Base-by-base conservation (phyloP, 1,139 yeast species). In the Pneumocystis jirovecii region DNA sequence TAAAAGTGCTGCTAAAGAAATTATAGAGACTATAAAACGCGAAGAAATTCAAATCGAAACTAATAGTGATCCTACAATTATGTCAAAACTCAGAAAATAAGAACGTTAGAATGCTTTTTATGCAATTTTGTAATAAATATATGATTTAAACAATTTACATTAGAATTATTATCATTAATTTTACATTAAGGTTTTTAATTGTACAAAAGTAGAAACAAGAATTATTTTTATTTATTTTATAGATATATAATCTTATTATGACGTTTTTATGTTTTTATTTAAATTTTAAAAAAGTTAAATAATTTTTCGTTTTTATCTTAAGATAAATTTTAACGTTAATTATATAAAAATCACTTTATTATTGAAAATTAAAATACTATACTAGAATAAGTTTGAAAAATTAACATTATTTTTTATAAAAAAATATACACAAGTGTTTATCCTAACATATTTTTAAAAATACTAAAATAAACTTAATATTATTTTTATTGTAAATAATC, bases 1-100 rank as follows among this genome's bases (percentile, higher is more conserved):
- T 63, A 66, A 65, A 61, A 64, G 60, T 44, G 60, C 60, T 15
- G 60, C 45, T 8, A 66, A 63, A 63, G 56, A 19, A 19, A 31
- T 66, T 56, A 21, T 64, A 10, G 67, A 66, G 31, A 21, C 8
- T 50, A 25, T 50, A 50, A 50, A 25, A 50, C 57, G 57, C 12
- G 57, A 50, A 50, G 57, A 50, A 1, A 29, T 25, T 15, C 57
- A 50, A 12, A 50, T 15, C 12, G 34, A 50, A 50, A 15, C 29
- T 50, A 50, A 50, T 12, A 25, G 10, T 7, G 8, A 25, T 25
- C 8, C 31, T 19, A 44, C 56, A 25, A 50, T 50, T 50, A 50
- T 50, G 57, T 50, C 57, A 25, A 50, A 50, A 15, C 57, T 50
- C 21, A 50, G 21, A 50, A 50, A 25, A 50, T 50, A 25, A 50